Conservation (phyloP, 805 yeast genomes). For the Saturnispora silvae region DNA sequence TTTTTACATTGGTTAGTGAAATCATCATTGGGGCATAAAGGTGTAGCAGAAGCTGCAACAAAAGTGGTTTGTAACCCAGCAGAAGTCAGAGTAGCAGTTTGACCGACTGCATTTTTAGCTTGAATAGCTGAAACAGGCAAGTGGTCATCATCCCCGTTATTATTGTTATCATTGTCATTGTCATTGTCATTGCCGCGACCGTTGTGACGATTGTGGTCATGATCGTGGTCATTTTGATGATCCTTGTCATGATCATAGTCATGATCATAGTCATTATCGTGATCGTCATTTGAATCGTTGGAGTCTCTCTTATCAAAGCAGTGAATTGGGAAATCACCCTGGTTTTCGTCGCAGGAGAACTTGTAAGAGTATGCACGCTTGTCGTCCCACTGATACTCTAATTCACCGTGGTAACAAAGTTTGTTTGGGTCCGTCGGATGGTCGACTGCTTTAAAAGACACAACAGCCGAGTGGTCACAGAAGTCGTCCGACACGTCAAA, state of each 20-base stretch:
- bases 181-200: no score
- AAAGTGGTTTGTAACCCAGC: neutral
- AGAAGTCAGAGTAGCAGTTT: neutral
- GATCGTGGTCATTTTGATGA: no score
- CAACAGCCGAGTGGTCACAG: neutral
- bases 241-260: no score
- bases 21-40: slow-evolving; percentile 4
- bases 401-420: neutral
- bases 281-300: no score
- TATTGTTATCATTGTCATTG: no score
- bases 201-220: no score
- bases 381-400: neutral
- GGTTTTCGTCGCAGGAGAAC: neutral
- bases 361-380: neutral
- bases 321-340: neutral
- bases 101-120: no score
- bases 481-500: neutral
- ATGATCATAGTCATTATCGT: no score
- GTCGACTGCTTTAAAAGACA: neutral
- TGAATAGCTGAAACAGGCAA: no score
- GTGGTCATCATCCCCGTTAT: no score
- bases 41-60: slow-evolving; percentile 3
- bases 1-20: slow-evolving; percentile 1
- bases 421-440: neutral
- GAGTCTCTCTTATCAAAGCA: no score